Base-by-base conservation (phyloP, 768 basidiomycete genomes). In the Cystobasidium tubakii region DNA sequence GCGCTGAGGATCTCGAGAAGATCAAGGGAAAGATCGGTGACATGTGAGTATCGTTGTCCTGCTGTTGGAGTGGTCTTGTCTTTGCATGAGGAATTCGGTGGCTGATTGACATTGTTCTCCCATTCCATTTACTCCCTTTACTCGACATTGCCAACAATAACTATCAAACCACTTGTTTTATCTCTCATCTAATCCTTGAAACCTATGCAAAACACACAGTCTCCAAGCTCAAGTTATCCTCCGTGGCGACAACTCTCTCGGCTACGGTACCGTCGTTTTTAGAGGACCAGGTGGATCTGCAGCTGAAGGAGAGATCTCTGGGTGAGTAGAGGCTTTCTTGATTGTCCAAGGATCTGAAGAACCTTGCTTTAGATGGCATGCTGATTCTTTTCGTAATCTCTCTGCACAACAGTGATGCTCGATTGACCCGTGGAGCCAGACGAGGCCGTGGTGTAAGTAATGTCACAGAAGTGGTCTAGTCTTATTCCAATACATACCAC, bases 211-310 rank as follows among this genome's bases (percentile, higher is more conserved):
- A 13, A n/a, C 62, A 33, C 73, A 3, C 74, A 92, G 91, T 80
- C 82, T 90, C 79, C 87, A 90, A 77, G 90, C 86, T 78, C 88
- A 90, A 82, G 87, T 93, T 82, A 91, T 92, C 82, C 83, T 87
- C 82, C 90, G 91, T 77, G 90, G 90, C 80, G 83, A 84, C 72
- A 89, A 90, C 81, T 88, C 91, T 75, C 89, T 91, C 80, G 91
- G 91, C 73, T 94, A 93, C 83, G 91, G 91, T 78, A 93, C 92
- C 81, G 90, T 93, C 81, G 87, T 90, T 78, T 84, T 93, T 82
- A 83, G 86, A 81, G 89, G 85, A 82, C 84, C 83, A 81, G 90
- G 90, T 83, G 90, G 90, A 80, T 90, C 89, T 76, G 85, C 34
- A 4, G 9, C 50, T n/a, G 34, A 60, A 12, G 69, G 69, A 4